Percentiles rank a stretch among this genome's conserved stretches.
Evolutionary conservation across 345 rosid genomes (phyloP).

Genomic region (Anastatica hierochuntica): DNA sequence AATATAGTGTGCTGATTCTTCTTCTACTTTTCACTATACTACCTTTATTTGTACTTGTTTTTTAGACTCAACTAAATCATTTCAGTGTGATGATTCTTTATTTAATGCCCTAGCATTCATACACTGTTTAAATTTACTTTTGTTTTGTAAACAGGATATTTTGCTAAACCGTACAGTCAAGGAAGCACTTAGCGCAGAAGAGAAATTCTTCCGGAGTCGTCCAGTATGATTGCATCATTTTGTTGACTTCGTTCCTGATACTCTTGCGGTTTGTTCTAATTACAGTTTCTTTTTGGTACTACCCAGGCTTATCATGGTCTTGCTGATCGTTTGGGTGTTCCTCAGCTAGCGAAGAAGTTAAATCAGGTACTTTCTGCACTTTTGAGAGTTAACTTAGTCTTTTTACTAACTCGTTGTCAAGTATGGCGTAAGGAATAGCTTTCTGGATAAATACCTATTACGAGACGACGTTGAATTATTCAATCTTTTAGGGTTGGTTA

Average conservation of each 20-base stretch:
- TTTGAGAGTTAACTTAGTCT: not conserved
- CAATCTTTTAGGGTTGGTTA: not conserved
- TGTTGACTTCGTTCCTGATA: conserved; percentile 12
- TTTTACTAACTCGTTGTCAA: not conserved
- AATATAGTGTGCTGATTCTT: not conserved
- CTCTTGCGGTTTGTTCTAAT: conserved; percentile 1
- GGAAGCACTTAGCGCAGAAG: conserved; percentile 48
- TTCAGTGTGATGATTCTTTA: not conserved
- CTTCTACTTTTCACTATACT: not conserved
- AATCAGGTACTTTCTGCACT: conserved; percentile 40
- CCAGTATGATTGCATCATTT: conserved; percentile 32
- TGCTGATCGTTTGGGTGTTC: conserved; percentile 50
- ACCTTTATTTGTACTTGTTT: not conserved
- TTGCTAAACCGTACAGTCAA: conserved; percentile 41
- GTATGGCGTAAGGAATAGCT: not conserved
- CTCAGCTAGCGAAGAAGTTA: conserved; percentile 63
- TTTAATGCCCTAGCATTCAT: conserved; percentile 1
- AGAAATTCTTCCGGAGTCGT: conserved; percentile 40
- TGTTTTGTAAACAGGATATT: conserved; percentile 38
- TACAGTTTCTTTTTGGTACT: conserved; percentile 11
- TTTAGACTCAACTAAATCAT: not conserved
- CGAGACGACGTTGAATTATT: not conserved
- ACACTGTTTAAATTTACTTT: not conserved
- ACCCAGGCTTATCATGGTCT: conserved; percentile 50
- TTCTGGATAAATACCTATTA: not conserved